phyloP scores from a whole-genome alignment of 805 yeast species.

The Starmerella khaoyaiensis region DNA sequence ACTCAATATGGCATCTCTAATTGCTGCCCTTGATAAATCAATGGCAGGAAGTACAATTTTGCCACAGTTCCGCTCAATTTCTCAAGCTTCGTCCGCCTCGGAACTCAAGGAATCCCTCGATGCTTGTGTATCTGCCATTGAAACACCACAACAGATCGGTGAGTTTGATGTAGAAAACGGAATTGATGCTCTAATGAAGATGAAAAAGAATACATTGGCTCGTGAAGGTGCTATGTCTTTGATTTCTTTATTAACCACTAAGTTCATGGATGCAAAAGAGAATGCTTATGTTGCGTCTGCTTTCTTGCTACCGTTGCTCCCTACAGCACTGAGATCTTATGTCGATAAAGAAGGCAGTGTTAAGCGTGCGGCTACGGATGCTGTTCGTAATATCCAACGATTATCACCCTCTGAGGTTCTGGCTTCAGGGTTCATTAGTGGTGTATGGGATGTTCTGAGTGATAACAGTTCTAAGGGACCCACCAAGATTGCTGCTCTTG shows the following conservation, averaged over 20 bases:
- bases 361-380: conserved; percentile 70
- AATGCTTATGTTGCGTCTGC: conserved; percentile 40
- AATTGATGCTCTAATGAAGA: conserved; percentile 51
- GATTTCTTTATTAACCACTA: conserved; percentile 44
- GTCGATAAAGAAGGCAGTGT: conserved; percentile 84
- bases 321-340: conserved; percentile 52
- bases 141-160: conserved; percentile 37
- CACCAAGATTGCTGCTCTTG: conserved; percentile 69
- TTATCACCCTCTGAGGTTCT: conserved; percentile 66
- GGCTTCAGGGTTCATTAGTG: conserved; percentile 54
- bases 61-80: conserved; percentile 41
- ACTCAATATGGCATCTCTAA: conserved; percentile 44
- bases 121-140: conserved; percentile 39
- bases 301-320: conserved; percentile 50
- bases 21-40: conserved; percentile 51
- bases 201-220: conserved; percentile 58
- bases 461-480: conserved; percentile 87
- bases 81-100: conserved; percentile 38
- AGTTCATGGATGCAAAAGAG: conserved; percentile 38
- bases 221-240: conserved; percentile 67
- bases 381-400: conserved; percentile 57
- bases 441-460: conserved; percentile 44
- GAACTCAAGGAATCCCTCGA: conserved; percentile 46
- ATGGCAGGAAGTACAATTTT: conserved; percentile 55
- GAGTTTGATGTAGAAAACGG: conserved; percentile 58